Base-by-base conservation (phyloP, 805 yeast species). In the Candida morakotiae region DNA sequence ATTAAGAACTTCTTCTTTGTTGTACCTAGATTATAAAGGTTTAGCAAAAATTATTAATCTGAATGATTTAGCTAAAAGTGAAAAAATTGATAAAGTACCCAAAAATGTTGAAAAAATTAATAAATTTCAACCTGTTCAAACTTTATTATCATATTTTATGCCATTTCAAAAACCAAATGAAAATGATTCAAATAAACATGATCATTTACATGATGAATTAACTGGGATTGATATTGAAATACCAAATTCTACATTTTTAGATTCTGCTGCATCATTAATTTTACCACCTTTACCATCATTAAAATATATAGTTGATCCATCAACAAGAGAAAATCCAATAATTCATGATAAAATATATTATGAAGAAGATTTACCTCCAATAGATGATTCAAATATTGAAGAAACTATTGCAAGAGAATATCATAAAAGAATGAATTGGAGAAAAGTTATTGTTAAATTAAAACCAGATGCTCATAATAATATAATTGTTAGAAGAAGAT, bases 401-500 rank as follows among this genome's bases (percentile, higher is more conserved):
- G 98, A 93, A 46, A 72, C 75, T 38, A 83, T 93, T 36, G 98
- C 98, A 0, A 65, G 95, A 28, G 77, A 80, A 32, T 93, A 95
- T 83, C 98, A 91, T 53, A 70, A 75, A 40, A 79, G 75, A 9
- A 75, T 87, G 82, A 59, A 77, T 11, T 91, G 98, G 98, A 67
- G 97, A 30, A 91, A 91, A 59, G 96, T 93, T 2, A 62, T 93
- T 19, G 96, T 89, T 1, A 79, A 79, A 29, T 62, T 93, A 45
- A 75, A 79, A 45, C 96, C 97, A 0, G 98, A 91, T 57, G 96
- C 98, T 0, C 98, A 91, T 54, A 91, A 91, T 52, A 91, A 88
- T 52, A 88, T 93, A 20, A 71, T 87, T 19, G 98, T 91, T 1
- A 68, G 98, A 44, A 71, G 98, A 47, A 64, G 86, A 43, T 93